Conservation (phyloP, 73 alveolate species). For the Paramecium caudatum region DNA sequence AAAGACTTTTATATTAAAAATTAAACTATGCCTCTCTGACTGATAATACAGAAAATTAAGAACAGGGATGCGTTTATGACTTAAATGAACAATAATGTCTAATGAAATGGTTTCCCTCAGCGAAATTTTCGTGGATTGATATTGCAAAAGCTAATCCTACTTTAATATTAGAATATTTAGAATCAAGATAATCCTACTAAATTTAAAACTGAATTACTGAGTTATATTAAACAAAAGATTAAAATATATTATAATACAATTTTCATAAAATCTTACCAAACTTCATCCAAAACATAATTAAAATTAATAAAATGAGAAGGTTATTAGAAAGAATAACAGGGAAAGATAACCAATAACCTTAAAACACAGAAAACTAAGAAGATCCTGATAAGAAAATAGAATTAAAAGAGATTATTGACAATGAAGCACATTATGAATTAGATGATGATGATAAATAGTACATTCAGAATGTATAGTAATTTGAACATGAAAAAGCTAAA, state of each 20-base stretch:
- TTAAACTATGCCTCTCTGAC: neutral
- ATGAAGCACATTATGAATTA: constrained; percentile 38
- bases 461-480: neutral
- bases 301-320: constrained; percentile 39
- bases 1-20: neutral
- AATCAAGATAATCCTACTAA: too few relatives aligned
- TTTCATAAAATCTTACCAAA: too few relatives aligned
- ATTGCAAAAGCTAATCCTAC: neutral
- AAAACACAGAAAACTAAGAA: neutral
- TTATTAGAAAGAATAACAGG: constrained; percentile 9
- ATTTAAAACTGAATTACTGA: too few relatives aligned
- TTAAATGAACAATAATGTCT: neutral
- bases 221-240: too few relatives aligned
- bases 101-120: constrained; percentile 27
- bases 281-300: too few relatives aligned
- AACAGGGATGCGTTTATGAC: neutral
- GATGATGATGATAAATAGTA: constrained; percentile 52
- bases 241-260: too few relatives aligned
- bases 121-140: constrained; percentile 13
- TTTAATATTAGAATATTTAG: neutral
- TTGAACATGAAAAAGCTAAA: constrained; percentile 39
- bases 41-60: neutral
- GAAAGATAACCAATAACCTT: neutral
- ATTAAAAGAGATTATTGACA: neutral
- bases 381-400: neutral